phyloP scores from a whole-genome alignment of 371 early-diverging fungal genomes.

The Sporodiniella umbellata region DNA sequence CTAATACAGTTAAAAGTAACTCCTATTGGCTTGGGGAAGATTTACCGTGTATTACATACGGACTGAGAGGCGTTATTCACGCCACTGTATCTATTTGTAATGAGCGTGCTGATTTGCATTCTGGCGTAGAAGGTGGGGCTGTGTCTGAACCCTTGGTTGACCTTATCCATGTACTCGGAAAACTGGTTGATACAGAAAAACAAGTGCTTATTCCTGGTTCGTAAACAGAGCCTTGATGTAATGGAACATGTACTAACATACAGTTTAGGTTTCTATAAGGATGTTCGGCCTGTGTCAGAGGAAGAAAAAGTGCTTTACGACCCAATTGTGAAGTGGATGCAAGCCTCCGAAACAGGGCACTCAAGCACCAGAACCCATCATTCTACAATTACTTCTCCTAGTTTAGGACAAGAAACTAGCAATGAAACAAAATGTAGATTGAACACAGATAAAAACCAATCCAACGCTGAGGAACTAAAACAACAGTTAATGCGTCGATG shows the following conservation, averaged over 20 bases:
- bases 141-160: conserved; percentile 77
- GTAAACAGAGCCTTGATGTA: neutral
- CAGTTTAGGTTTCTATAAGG: conserved; percentile 54
- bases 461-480: conserved; percentile 41
- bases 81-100: conserved; percentile 52
- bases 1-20: conserved; percentile 24
- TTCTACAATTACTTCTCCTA: conserved; percentile 31
- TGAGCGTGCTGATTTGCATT: conserved; percentile 68
- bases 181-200: conserved; percentile 57
- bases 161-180: conserved; percentile 65
- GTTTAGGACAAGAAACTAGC: conserved; percentile 6
- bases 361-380: conserved; percentile 30
- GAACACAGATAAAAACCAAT: conserved; percentile 7
- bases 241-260: neutral
- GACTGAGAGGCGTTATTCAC: conserved; percentile 73
- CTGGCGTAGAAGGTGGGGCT: conserved; percentile 86
- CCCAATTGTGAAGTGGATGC: conserved; percentile 47
- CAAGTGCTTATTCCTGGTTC: conserved; percentile 70
- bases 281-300: conserved; percentile 48
- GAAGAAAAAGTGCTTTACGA: conserved; percentile 57
- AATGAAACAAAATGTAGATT: conserved; percentile 26
- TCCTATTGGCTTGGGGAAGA: conserved; percentile 73
- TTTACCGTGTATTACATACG: conserved; percentile 69
- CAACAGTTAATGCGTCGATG: conserved; percentile 71
- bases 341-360: conserved; percentile 24